phyloP scores from a whole-genome alignment of 306 rosid species.

The Acacia acuminata region DNA sequence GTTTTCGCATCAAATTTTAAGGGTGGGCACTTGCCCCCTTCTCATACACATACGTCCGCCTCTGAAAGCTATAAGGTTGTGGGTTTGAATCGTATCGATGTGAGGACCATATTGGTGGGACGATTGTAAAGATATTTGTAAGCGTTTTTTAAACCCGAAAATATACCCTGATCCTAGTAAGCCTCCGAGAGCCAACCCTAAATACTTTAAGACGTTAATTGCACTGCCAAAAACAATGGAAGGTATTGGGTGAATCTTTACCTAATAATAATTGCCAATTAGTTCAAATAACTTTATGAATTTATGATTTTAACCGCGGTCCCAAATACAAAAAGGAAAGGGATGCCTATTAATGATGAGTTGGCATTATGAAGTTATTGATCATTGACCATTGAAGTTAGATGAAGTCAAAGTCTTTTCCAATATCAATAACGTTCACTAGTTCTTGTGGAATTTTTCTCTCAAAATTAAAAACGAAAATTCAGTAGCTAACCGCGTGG shows the following conservation, averaged over 20 bases:
- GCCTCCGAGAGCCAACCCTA: too few species aligned
- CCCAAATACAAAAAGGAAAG: background rate
- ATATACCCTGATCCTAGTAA: too few species aligned
- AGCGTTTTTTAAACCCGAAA: too few species aligned
- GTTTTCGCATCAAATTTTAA: too few species aligned
- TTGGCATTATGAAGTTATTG: background rate
- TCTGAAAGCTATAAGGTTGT: too few species aligned
- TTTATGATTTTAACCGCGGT: background rate
- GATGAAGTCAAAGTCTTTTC: slow-evolving; percentile 29
- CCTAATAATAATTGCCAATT: background rate
- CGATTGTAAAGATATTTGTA: too few species aligned
- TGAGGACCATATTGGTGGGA: too few species aligned
- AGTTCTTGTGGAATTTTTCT: background rate
- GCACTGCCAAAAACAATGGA: background rate
- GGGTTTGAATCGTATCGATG: too few species aligned
- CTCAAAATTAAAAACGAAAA: background rate
- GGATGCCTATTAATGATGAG: background rate
- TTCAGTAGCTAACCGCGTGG: background rate
- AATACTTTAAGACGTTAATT: too few species aligned
- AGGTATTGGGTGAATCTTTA: too few species aligned
- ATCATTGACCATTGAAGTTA: background rate
- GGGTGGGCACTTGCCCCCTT: too few species aligned
- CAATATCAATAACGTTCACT: background rate
- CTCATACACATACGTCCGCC: too few species aligned
- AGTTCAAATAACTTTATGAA: background rate